Evolutionary conservation across 768 basidiomycete genomes (phyloP), one percentile per base, ranked within the genome.

Genomic region (Leccinum sublutescens): DNA sequence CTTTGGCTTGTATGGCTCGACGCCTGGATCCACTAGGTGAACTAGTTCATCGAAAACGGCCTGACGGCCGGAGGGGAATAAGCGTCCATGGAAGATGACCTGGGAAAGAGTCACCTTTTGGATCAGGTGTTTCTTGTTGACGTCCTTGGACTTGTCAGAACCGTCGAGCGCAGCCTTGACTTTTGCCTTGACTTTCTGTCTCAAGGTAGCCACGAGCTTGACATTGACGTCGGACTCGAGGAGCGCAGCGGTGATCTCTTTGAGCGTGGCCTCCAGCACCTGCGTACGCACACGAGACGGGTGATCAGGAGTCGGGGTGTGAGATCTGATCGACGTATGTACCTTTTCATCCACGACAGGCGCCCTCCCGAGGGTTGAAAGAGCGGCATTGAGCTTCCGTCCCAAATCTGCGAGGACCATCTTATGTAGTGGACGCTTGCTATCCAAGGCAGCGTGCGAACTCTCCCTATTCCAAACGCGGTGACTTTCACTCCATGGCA

Each of bases 371-470:
- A 98, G 85, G 36, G 95, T 91, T 15, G 90, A 89, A 54, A 99
- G 83, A 52, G 97, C 96, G 59, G 90, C 87, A 76, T 97, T 97
- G 74, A 99, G 89, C 69, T 87, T 90, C 62, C 91, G 85, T 61
- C 96, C 97, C 57, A 99, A 81, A 80, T 98, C 97, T 64, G 92
- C 90, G 68, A 99, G 82, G 71, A 99, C 97, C 97, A 98, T 97
- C 67, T 14, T 19, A 48, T 23, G 21, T 38, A 10, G 64, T 77
- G 71, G 65, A 70, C 52, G 56, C 23, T 23, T 43, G 62, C 23
- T 45, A 53, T 45, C 25, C 58, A 50, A 62, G 58, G 47, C 34
- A 60, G 56, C 68, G 66, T 76, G 74, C 64, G 77, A 75, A 67
- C 61, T 60, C 58, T n/a, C 53, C 21, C 55, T 38, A 34, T 49